Evolutionary conservation across 1,284 basidiomycete species (phyloP).

Genomic region (Xerocomus amazonicus): DNA sequence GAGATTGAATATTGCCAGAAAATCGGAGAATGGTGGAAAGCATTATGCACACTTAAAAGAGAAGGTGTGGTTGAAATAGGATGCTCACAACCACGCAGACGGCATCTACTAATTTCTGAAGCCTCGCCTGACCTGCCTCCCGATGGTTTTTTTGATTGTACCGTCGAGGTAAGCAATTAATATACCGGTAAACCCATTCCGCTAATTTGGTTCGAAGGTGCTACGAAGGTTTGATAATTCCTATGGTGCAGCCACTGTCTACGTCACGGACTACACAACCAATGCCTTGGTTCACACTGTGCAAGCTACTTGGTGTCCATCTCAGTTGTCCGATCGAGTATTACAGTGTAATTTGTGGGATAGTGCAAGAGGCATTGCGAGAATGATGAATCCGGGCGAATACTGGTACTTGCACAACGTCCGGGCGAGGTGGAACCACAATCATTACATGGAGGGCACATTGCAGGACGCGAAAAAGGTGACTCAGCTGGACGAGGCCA

Average conservation of each 20-base stretch:
- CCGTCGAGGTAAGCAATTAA: conserved; percentile 51
- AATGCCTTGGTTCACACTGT: conserved; percentile 35
- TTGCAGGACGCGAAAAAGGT: conserved; percentile 46
- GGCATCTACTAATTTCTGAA: conserved; percentile 52
- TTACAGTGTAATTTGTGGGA: conserved; percentile 61
- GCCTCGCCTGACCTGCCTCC: conserved; percentile 43
- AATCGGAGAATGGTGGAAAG: conserved; percentile 56
- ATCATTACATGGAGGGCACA: conserved; percentile 52
- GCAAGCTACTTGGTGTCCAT: conserved; percentile 46
- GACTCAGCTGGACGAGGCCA: conserved; percentile 39
- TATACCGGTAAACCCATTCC: not conserved
- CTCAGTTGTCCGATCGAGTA: conserved; percentile 40
- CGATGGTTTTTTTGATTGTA: conserved; percentile 62
- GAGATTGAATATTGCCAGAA: conserved; percentile 37
- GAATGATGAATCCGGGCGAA: conserved; percentile 45
- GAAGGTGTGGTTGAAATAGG: conserved; percentile 11
- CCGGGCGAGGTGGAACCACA: conserved; percentile 39
- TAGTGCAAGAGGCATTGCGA: conserved; percentile 38
- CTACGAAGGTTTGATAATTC: conserved; percentile 41
- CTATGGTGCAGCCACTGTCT: conserved; percentile 44
- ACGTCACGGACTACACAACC: conserved; percentile 65
- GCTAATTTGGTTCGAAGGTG: conserved; percentile 37
- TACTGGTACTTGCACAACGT: conserved; percentile 57
- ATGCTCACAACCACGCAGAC: conserved; percentile 21
- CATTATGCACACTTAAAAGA: conserved; percentile 5